Evolutionary conservation across 2,329 filamentous ascomycete genomes (phyloP).

Genomic region (Corinectria fuckeliana): DNA sequence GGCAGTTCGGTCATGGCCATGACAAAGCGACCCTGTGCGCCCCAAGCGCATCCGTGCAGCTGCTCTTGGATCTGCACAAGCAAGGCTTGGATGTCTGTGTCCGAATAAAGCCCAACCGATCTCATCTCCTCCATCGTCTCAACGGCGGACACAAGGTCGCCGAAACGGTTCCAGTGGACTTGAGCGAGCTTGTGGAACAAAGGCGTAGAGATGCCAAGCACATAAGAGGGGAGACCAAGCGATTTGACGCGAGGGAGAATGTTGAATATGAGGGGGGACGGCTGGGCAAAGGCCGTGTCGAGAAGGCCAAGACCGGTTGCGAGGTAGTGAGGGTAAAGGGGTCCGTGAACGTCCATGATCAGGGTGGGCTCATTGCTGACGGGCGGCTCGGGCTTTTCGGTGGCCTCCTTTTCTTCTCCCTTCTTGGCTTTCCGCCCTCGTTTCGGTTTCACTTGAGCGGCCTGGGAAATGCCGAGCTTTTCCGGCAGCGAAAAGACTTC

Average conservation of each 20-base stretch:
- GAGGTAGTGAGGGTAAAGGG: constrained; percentile 69
- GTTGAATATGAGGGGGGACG: constrained; percentile 65
- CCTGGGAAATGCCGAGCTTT: constrained; percentile 59
- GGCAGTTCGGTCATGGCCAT: constrained; percentile 47
- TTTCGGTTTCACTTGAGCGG: neutral
- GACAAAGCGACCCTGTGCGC: constrained; percentile 47
- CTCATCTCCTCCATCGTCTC: constrained; percentile 71
- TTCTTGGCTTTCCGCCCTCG: constrained; percentile 23
- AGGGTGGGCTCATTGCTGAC: constrained; percentile 38
- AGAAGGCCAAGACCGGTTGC: constrained; percentile 63
- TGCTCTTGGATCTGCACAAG: constrained; percentile 42
- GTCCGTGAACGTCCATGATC: constrained; percentile 64
- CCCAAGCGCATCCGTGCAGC: constrained; percentile 45
- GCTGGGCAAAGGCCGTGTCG: constrained; percentile 60
- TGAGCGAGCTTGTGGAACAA: constrained; percentile 73
- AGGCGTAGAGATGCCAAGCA: constrained; percentile 72
- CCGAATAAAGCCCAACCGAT: constrained; percentile 64
- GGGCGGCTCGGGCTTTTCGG: constrained; percentile 7
- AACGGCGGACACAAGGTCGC: constrained; percentile 62
- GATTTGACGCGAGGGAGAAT: constrained; percentile 72
- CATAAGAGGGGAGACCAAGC: constrained; percentile 72
- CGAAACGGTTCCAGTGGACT: constrained; percentile 66
- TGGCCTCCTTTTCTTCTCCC: constrained; percentile 12
- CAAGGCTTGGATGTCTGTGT: constrained; percentile 44
- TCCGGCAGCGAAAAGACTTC: constrained; percentile 69